phyloP scores from a whole-genome alignment of 768 basidiomycete genomes.

The Suillus alpinus region DNA sequence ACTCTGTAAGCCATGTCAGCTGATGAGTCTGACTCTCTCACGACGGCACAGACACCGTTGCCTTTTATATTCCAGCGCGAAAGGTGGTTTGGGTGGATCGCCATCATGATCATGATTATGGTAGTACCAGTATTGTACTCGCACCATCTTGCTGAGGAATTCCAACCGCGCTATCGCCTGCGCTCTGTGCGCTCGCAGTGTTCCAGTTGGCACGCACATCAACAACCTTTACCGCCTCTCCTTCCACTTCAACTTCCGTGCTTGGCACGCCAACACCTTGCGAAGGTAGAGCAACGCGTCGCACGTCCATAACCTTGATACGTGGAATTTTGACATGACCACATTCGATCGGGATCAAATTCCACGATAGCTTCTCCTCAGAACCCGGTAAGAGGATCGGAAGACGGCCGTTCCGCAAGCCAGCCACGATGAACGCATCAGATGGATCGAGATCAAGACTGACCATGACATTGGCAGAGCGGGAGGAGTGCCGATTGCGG shows the following conservation, averaged over 20 bases:
- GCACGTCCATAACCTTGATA: slow-evolving; percentile 55
- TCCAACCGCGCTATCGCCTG: slow-evolving; percentile 7
- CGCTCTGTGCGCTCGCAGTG: slow-evolving; percentile 12
- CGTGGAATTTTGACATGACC: slow-evolving; percentile 62
- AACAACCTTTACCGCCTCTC: slow-evolving; percentile 51
- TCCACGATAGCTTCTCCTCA: slow-evolving; percentile 67
- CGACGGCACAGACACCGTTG: neutral
- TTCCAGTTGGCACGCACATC: slow-evolving; percentile 46
- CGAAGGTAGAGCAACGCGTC: slow-evolving; percentile 35
- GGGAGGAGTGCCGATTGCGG: slow-evolving; percentile 62
- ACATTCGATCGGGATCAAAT: slow-evolving; percentile 70
- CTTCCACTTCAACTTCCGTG: slow-evolving; percentile 35
- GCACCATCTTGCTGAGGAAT: slow-evolving; percentile 1
- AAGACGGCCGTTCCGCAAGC: slow-evolving; percentile 62
- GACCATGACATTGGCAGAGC: slow-evolving; percentile 68
- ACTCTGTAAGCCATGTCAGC: slow-evolving; percentile 1
- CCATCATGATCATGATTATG: slow-evolving; percentile 6
- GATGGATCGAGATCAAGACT: slow-evolving; percentile 66
- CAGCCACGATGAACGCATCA: slow-evolving; percentile 82
- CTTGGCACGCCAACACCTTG: slow-evolving; percentile 23
- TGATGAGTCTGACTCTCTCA: neutral
- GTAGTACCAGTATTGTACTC: slow-evolving; percentile 18
- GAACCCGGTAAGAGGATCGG: slow-evolving; percentile 72
- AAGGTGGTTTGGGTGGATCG: neutral
- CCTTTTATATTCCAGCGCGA: neutral